These are phyloP conservation scores for Sclerotinia spermophila DNA, from an alignment of 2,329 filamentous ascomycete genomes.

Conservation along the genomic window DNA sequence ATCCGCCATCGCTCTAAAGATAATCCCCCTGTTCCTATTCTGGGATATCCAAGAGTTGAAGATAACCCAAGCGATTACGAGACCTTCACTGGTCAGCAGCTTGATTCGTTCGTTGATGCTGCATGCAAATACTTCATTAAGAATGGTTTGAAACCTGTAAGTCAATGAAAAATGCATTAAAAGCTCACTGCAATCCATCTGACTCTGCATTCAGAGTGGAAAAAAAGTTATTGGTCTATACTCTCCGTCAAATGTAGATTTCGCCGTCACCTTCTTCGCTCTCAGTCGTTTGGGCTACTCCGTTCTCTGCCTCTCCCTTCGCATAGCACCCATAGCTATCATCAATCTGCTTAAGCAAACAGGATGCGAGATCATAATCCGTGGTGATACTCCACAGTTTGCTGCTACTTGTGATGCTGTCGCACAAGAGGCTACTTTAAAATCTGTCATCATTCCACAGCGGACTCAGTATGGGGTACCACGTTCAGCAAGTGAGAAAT, in stretches of 20 bases:
- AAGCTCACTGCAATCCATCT: neutral
- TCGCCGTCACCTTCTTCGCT: conserved; percentile 50
- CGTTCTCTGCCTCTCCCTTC: conserved; percentile 50
- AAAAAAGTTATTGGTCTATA: conserved; percentile 29
- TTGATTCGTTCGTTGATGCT: conserved; percentile 27
- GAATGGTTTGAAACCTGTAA: conserved; percentile 17
- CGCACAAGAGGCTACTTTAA: conserved; percentile 14
- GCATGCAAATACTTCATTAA: conserved; percentile 22
- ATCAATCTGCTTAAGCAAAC: conserved; percentile 45
- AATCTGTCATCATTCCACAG: conserved; percentile 16
- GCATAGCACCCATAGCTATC: conserved; percentile 50
- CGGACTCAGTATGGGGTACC: conserved; percentile 17
- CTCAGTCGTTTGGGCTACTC: conserved; percentile 52
- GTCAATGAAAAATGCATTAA: conserved; percentile 8
- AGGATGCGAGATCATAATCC: conserved; percentile 20
- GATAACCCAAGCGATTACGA: conserved; percentile 28
- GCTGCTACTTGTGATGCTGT: conserved; percentile 10
- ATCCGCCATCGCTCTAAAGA: conserved; percentile 24
- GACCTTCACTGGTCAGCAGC: conserved; percentile 23
- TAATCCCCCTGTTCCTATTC: conserved; percentile 23
- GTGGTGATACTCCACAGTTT: conserved; percentile 19
- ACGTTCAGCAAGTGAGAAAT: conserved; percentile 6
- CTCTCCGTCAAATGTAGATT: conserved; percentile 41
- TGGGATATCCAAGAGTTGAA: conserved; percentile 25
- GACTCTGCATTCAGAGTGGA: conserved; percentile 9